Conservation (phyloP, 306 rosid species). For the Begonia loranthoides region DNA sequence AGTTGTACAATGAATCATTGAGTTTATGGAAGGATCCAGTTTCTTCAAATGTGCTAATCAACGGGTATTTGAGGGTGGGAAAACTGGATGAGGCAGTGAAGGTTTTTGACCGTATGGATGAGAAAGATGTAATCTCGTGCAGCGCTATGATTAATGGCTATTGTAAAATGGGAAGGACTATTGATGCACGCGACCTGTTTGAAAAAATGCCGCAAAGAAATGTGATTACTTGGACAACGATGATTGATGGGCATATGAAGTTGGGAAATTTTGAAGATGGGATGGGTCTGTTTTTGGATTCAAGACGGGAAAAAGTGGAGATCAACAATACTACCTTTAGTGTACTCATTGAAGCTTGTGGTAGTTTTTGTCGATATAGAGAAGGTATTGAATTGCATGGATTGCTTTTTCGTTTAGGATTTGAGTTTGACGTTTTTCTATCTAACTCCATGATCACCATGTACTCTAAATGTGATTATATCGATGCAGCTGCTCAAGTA, state of each 20-base stretch:
- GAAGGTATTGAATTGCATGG: constrained; percentile 74
- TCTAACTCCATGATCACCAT: constrained; percentile 49
- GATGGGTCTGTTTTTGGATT: constrained; percentile 40
- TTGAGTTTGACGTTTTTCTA: constrained; percentile 44
- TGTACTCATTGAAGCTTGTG: constrained; percentile 48
- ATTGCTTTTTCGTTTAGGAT: constrained; percentile 40
- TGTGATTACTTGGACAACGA: constrained; percentile 68
- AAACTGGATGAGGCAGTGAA: constrained; percentile 28
- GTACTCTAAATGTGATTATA: constrained; percentile 41
- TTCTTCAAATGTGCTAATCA: constrained; percentile 52
- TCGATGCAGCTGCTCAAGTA: constrained; percentile 33
- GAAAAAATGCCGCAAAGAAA: constrained; percentile 51
- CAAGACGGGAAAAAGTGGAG: constrained; percentile 58
- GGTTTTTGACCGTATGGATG: constrained; percentile 38
- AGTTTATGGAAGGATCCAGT: constrained; percentile 31
- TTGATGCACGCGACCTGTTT: constrained; percentile 48
- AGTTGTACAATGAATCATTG: constrained; percentile 36
- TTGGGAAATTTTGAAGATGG: constrained; percentile 40
- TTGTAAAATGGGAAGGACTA: constrained; percentile 51
- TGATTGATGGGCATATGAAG: constrained; percentile 67
- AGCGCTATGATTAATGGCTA: constrained; percentile 67
- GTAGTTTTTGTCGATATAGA: constrained; percentile 23
- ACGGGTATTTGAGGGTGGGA: constrained; percentile 51
- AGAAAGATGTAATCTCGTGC: constrained; percentile 65
- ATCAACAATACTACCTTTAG: constrained; percentile 56